phyloP scores from a whole-genome alignment of 2,329 filamentous ascomycete species.

The Aaosphaeria arxii region DNA sequence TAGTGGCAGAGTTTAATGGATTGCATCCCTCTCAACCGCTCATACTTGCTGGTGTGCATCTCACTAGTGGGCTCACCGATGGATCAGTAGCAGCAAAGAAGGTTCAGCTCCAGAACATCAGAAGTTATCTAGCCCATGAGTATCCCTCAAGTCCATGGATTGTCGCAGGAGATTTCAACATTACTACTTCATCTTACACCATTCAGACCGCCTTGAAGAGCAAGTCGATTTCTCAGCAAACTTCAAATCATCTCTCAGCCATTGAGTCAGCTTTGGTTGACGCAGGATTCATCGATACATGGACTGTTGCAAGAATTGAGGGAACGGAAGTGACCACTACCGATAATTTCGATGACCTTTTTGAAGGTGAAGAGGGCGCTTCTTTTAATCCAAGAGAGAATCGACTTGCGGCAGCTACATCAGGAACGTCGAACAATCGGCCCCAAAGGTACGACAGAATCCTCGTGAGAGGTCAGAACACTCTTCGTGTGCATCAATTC shows the following conservation, averaged over 20 bases:
- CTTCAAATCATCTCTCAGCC: constrained; percentile 41
- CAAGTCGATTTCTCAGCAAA: constrained; percentile 53
- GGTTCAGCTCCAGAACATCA: constrained; percentile 52
- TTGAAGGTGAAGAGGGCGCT: constrained; percentile 61
- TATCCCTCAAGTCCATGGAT: constrained; percentile 52
- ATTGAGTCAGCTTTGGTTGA: constrained; percentile 50
- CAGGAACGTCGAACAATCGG: constrained; percentile 56
- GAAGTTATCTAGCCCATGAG: constrained; percentile 43
- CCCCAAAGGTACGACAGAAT: constrained; percentile 67
- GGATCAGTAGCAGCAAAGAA: constrained; percentile 57
- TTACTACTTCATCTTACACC: constrained; percentile 57
- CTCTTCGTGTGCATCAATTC: constrained; percentile 46
- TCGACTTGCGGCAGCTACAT: constrained; percentile 51
- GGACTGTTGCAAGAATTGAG: constrained; percentile 47
- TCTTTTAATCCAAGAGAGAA: constrained; percentile 63
- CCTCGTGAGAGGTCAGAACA: constrained; percentile 46
- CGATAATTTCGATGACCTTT: constrained; percentile 32
- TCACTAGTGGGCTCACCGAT: constrained; percentile 61
- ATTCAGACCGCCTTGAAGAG: constrained; percentile 53
- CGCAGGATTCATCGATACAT: constrained; percentile 52
- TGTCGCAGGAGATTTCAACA: constrained; percentile 64
- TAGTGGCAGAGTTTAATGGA: constrained; percentile 47
- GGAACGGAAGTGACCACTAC: constrained; percentile 39
- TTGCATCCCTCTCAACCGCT: constrained; percentile 34
- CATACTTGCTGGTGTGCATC: constrained; percentile 58